phyloP scores from a whole-genome alignment of 2,329 filamentous ascomycete genomes.

The Fusarium sp. region DNA sequence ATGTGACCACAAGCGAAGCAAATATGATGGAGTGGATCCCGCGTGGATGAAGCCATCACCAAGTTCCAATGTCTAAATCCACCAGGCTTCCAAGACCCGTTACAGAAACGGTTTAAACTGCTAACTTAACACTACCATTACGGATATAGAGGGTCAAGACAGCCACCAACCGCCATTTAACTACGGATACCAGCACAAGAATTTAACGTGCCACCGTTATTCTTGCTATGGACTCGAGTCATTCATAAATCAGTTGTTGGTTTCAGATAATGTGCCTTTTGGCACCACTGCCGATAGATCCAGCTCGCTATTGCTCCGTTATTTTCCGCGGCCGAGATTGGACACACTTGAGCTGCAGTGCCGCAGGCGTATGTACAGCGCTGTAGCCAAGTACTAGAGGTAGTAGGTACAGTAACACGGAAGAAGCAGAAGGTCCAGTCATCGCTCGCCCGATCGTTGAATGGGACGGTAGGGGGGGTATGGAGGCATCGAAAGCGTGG shows the following conservation, averaged over 20 bases:
- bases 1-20: not conserved
- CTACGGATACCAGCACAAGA: not conserved
- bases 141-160: not conserved
- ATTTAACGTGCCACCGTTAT: not conserved
- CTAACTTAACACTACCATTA: not conserved
- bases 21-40: not conserved
- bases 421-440: not conserved
- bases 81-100: not conserved
- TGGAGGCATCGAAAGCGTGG: slow-evolving; percentile 23
- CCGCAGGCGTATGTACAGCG: not conserved
- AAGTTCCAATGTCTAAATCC: slow-evolving; percentile 17
- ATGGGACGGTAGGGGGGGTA: not conserved
- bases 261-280: slow-evolving; percentile 1
- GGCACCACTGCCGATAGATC: slow-evolving; percentile 15
- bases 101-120: slow-evolving; percentile 5
- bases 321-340: slow-evolving; percentile 18
- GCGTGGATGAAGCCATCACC: slow-evolving; percentile 25
- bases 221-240: slow-evolving; percentile 1
- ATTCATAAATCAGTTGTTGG: not conserved
- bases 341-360: slow-evolving; percentile 1
- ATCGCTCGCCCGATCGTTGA: slow-evolving; percentile 5
- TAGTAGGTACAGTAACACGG: not conserved
- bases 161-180: not conserved
- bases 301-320: slow-evolving; percentile 8
- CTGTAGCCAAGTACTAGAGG: no score